Percentiles rank a stretch among this genome's conserved stretches.
These are phyloP conservation scores for Tetrapisispora namnaoensis DNA, from an alignment of 805 yeast genomes.

Conservation along the genomic window DNA sequence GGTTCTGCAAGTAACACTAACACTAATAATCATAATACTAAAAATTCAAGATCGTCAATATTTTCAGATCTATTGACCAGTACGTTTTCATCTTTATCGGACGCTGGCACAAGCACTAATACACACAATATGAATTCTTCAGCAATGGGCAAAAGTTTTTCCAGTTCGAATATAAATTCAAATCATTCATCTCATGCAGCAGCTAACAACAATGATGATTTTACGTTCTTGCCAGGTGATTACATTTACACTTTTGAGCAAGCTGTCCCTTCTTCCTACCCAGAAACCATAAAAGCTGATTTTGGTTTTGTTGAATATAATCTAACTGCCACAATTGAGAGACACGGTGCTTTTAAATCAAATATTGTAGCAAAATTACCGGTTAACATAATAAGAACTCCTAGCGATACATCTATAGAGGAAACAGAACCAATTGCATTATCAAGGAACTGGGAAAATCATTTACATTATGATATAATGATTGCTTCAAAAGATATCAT, in stretches of 20 bases:
- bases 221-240: constrained; percentile 73
- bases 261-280: constrained; percentile 69
- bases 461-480: constrained; percentile 78
- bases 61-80: constrained; percentile 21
- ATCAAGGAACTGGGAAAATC: constrained; percentile 88
- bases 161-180: constrained; percentile 3
- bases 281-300: constrained; percentile 68
- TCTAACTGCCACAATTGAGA: constrained; percentile 58
- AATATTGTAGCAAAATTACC: constrained; percentile 57
- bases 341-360: constrained; percentile 80
- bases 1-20: constrained; percentile 2
- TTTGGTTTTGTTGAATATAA: constrained; percentile 72
- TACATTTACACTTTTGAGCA: constrained; percentile 89
- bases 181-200: background rate
- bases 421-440: constrained; percentile 91
- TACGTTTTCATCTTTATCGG: constrained; percentile 13
- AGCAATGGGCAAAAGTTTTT: background rate
- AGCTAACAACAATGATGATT: constrained; percentile 18
- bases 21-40: constrained; percentile 1
- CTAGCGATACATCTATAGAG: constrained; percentile 69
- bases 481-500: constrained; percentile 85
- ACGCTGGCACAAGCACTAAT: constrained; percentile 1
- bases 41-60: constrained; percentile 12
- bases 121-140: background rate
- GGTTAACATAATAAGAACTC: constrained; percentile 61